phyloP scores from a whole-genome alignment of 2,329 filamentous ascomycete genomes.

The Juglanconis sp. region DNA sequence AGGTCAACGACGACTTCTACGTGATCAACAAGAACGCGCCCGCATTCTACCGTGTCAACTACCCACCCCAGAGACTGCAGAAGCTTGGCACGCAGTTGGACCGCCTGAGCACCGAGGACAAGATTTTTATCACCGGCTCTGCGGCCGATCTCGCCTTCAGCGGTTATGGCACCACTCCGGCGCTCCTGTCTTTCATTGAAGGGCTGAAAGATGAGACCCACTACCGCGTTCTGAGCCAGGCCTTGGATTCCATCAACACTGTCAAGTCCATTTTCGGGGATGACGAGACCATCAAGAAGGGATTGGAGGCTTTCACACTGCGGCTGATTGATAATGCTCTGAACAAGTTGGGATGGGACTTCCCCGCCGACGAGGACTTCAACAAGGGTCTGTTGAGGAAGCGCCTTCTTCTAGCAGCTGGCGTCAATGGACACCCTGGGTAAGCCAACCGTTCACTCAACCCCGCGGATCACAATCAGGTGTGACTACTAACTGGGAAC shows the following conservation, averaged over 20 bases:
- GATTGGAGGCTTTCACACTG: conserved; percentile 74
- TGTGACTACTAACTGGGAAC: conserved; percentile 22
- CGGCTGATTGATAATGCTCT: conserved; percentile 73
- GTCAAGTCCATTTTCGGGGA: conserved; percentile 84
- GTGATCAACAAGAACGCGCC: conserved; percentile 88
- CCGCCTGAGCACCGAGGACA: conserved; percentile 78
- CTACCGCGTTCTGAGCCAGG: conserved; percentile 85
- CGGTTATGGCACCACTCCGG: conserved; percentile 77
- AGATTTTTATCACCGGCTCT: conserved; percentile 88
- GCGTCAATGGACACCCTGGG: conserved; percentile 71
- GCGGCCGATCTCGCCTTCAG: conserved; percentile 85
- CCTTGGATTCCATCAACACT: conserved; percentile 70
- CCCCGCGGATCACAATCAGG: not conserved
- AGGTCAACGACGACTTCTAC: conserved; percentile 79
- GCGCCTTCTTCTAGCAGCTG: conserved; percentile 72
- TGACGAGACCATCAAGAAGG: conserved; percentile 67
- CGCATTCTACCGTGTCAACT: conserved; percentile 89
- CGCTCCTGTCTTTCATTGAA: conserved; percentile 78
- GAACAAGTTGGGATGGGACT: conserved; percentile 82
- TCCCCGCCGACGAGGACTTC: conserved; percentile 73
- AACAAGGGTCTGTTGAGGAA: conserved; percentile 80
- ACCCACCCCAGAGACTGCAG: conserved; percentile 76
- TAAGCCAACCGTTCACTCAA: conserved; percentile 39
- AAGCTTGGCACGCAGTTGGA: conserved; percentile 77
- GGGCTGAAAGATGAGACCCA: conserved; percentile 80